Base-by-base conservation (phyloP, 805 yeast genomes). In the Candida tibetensis region DNA sequence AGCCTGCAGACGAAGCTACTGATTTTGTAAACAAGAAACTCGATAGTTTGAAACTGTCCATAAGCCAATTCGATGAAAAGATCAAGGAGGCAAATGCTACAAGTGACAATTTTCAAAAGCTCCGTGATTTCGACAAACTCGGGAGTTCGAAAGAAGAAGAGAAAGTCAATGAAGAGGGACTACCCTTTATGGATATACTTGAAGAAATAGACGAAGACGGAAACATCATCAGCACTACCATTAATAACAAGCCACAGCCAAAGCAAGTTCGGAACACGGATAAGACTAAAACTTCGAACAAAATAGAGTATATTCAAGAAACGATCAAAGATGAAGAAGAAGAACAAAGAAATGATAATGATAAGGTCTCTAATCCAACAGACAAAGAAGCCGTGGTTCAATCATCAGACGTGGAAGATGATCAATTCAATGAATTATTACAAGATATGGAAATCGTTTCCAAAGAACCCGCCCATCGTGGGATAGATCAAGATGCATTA, bases 171-270 rank as follows among this genome's bases (percentile, higher is more conserved):
- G 77, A 66, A 3, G 80, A 74, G 12, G 78, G 71, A 1, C 50
- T 81, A 2, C 89, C 87, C 1, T 65, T 85, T 17, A 78, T 88
- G 79, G 96, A 89, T 40, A 90, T 90, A 16, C 71, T 81, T 37
- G 97, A 89, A 53, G 62, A 56, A 37, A 58, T 90, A 27, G 96
- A 89, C 58, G 96, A 86, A 1, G 81, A 85, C n/a, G 96, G 80
- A 0, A 79, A 85, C 42, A 71, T 89, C 1, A 54, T 84, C 2
- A 44, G 47, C 5, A 62, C 48, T 4, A 60, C 47, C 32, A 33
- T 64, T 8, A 64, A 61, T 34, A 48, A 59, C 26, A 44, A 43
- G 31, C 5, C 14, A 13, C 19, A 29, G 16, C 7, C 19, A 7
- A 29, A 10, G 31, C 7, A 8, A 10, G 8, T 5, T 7, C 16